Conservation (phyloP, 768 basidiomycete species). For the Lentinula edodes region DNA sequence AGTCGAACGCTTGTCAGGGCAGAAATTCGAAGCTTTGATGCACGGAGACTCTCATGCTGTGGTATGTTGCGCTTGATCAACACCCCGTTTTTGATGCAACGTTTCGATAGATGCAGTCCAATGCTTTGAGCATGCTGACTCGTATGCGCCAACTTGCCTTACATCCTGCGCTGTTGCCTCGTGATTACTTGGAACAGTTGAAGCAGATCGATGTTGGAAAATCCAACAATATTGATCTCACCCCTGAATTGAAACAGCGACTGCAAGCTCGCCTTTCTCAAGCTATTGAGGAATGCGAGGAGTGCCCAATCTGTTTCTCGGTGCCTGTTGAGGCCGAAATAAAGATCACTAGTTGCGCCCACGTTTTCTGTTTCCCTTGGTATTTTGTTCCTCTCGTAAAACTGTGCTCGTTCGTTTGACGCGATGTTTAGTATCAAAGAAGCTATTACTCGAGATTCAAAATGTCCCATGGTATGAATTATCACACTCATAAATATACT, state of each 20-base stretch:
- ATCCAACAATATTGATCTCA: constrained; percentile 33
- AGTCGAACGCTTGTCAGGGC: constrained; percentile 56
- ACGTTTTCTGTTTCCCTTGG: constrained; percentile 72
- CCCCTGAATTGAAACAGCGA: constrained; percentile 45
- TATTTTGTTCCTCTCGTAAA: constrained; percentile 20
- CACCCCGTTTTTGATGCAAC: not conserved
- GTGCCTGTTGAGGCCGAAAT: constrained; percentile 51
- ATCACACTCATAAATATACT: not conserved
- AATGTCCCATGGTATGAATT: constrained; percentile 68
- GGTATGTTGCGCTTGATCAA: constrained; percentile 22
- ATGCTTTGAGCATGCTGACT: constrained; percentile 78
- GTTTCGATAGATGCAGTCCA: constrained; percentile 49
- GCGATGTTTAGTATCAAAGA: constrained; percentile 51
- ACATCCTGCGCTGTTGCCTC: constrained; percentile 72
- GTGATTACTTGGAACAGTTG: constrained; percentile 64
- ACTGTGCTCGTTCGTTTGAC: not conserved
- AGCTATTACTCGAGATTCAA: constrained; percentile 63
- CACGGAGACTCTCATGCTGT: constrained; percentile 34
- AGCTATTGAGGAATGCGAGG: constrained; percentile 75
- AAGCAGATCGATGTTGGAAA: constrained; percentile 26
- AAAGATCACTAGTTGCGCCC: constrained; percentile 63
- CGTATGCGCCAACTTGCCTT: constrained; percentile 79
- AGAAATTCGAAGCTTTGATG: constrained; percentile 56
- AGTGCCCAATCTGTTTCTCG: constrained; percentile 74
- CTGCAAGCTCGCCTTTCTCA: constrained; percentile 56